A percentile compares a stretch with the other conserved stretches of the same genome.
Evolutionary conservation across 1,139 yeast species (phyloP).

Genomic region (Yamadazyma epiphylla): DNA sequence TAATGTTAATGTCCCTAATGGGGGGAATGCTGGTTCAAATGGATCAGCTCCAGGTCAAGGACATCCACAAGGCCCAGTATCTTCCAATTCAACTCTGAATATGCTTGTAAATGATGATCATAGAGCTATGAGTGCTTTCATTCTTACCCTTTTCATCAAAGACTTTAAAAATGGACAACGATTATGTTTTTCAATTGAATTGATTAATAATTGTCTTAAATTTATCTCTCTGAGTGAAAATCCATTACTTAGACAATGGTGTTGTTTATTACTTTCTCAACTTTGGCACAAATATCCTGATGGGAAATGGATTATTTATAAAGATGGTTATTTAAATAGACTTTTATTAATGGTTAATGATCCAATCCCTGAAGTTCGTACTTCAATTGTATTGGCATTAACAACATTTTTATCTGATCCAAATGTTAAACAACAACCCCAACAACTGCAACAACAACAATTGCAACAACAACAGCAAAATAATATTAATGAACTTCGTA

Average conservation of each 20-base stretch:
- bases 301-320: conserved; percentile 68
- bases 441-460: conserved; percentile 17
- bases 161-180: conserved; percentile 81
- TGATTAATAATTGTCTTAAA: conserved; percentile 63
- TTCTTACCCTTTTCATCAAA: conserved; percentile 75
- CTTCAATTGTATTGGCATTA: conserved; percentile 75
- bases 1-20: conserved; percentile 20
- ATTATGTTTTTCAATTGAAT: conserved; percentile 69
- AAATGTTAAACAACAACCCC: conserved; percentile 17
- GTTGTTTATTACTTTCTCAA: conserved; percentile 73
- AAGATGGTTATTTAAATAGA: conserved; percentile 59
- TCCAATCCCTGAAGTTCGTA: conserved; percentile 93
- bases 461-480: conserved; percentile 19
- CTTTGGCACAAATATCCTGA: conserved; percentile 72
- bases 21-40: conserved; percentile 9
- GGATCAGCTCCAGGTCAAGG: not conserved
- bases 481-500: conserved; percentile 20
- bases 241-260: conserved; percentile 91
- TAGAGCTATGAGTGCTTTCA: conserved; percentile 93
- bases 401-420: conserved; percentile 61
- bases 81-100: conserved; percentile 3
- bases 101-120: conserved; percentile 66
- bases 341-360: conserved; percentile 63
- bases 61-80: not conserved
- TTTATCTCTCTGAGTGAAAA: conserved; percentile 73